Evolutionary conservation across 257 asterid genomes (phyloP).

Genomic region (Solanum pimpinellifolium): DNA sequence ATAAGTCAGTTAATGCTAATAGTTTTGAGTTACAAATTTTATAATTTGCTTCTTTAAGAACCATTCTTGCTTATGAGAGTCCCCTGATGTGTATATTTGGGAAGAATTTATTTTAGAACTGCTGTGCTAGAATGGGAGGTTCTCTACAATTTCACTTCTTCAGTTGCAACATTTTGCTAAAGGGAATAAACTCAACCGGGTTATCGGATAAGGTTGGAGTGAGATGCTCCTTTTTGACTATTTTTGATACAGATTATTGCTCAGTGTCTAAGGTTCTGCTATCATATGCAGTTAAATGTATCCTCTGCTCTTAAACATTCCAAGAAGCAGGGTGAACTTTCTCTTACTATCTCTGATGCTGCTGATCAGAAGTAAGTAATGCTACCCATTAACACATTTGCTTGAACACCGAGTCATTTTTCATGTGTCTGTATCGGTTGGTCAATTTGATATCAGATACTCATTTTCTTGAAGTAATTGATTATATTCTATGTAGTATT

Average conservation of each 20-base stretch:
- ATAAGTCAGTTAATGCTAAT: background rate
- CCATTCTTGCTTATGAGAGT: background rate
- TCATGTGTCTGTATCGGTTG: background rate
- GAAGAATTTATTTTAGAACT: conserved; percentile 1
- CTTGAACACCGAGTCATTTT: background rate
- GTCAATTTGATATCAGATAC: background rate
- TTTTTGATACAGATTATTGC: background rate
- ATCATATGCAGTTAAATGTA: conserved; percentile 12
- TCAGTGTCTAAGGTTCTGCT: background rate
- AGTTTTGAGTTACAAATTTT: background rate
- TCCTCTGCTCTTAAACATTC: conserved; percentile 5
- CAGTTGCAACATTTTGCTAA: conserved; percentile 8
- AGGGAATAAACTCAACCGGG: conserved; percentile 1
- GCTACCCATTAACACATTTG: background rate
- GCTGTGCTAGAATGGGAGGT: conserved; percentile 4
- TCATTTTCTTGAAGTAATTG: background rate
- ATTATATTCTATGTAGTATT: background rate
- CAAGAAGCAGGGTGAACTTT: conserved; percentile 5
- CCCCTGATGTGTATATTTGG: background rate
- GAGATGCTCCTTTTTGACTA: background rate
- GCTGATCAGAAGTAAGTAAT: conserved; percentile 23
- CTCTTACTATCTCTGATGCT: conserved; percentile 8
- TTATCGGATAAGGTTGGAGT: conserved; percentile 24
- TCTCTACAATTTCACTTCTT: background rate
- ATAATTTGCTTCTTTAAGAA: background rate